A percentile compares a stretch with the other conserved stretches of the same genome.
These are phyloP conservation scores for Stephania yunnanensis DNA, from an alignment of 164 flowering plant species.

Conservation along the genomic window DNA sequence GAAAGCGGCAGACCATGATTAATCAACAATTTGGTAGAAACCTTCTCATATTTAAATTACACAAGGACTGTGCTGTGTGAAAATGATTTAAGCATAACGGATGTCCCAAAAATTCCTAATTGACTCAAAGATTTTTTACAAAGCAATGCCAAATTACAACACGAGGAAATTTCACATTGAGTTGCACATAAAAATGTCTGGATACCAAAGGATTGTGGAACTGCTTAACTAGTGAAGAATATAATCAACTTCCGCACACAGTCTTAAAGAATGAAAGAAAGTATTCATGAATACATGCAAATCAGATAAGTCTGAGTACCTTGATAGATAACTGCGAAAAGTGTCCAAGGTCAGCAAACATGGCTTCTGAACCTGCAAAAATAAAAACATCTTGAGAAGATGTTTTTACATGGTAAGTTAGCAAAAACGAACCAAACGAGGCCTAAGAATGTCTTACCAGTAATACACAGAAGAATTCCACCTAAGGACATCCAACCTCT, in stretches of 20 bases:
- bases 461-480: conserved; percentile 79
- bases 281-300: not conserved
- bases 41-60: not conserved
- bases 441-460: conserved; percentile 38
- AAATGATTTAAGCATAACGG: not conserved
- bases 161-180: not conserved
- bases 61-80: not conserved
- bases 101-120: not conserved
- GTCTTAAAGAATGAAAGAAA: not conserved
- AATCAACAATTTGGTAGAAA: not conserved
- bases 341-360: conserved; percentile 98
- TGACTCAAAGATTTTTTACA: not conserved
- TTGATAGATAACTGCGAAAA: conserved; percentile 83
- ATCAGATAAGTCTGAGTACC: conserved; percentile 28
- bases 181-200: not conserved
- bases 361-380: conserved; percentile 88
- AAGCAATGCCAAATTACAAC: not conserved
- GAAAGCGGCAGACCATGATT: not conserved
- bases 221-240: not conserved
- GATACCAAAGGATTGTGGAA: not conserved
- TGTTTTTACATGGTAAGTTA: too few relatives aligned
- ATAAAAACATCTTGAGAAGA: not conserved
- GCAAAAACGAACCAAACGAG: not conserved
- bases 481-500: conserved; percentile 92
- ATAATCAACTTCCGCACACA: too few relatives aligned